Conservation (phyloP, 2,329 filamentous ascomycete genomes). For the Diaporthe caulivora region DNA sequence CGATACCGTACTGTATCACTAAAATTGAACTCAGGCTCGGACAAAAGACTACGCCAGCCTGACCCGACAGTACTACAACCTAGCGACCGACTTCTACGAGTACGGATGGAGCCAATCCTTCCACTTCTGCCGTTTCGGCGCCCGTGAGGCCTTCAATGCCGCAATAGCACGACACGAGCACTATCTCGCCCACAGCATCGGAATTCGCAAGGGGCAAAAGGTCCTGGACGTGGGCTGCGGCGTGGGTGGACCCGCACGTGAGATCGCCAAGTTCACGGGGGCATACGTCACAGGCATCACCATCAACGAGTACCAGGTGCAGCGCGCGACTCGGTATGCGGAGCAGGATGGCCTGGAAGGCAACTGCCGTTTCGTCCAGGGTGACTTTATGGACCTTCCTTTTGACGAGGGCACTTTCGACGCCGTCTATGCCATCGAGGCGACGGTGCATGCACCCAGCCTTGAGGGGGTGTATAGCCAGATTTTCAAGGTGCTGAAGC, state of each 20-base stretch:
- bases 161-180: constrained; percentile 83
- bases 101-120: constrained; percentile 82
- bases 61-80: constrained; percentile 71
- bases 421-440: constrained; percentile 83
- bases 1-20: background rate
- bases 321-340: constrained; percentile 77
- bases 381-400: constrained; percentile 84
- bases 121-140: constrained; percentile 83
- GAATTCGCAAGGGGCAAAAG: constrained; percentile 73
- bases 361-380: constrained; percentile 77
- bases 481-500: constrained; percentile 81
- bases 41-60: constrained; percentile 38
- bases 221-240: constrained; percentile 83
- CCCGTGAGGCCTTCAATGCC: constrained; percentile 77
- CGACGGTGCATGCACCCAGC: constrained; percentile 80
- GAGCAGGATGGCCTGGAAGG: constrained; percentile 73
- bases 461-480: constrained; percentile 80
- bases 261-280: constrained; percentile 80
- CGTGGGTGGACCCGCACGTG: constrained; percentile 80
- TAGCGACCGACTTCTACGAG: constrained; percentile 80
- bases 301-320: constrained; percentile 86
- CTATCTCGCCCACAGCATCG: constrained; percentile 80
- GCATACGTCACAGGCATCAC: constrained; percentile 79
- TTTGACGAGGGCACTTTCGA: constrained; percentile 81
- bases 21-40: constrained; percentile 11